A percentile compares a stretch with the other conserved stretches of the same genome.
These are phyloP conservation scores for Rhipidocladum racemiflorum DNA, from an alignment of 176 grass and related monocot species.

Conservation along the genomic window DNA sequence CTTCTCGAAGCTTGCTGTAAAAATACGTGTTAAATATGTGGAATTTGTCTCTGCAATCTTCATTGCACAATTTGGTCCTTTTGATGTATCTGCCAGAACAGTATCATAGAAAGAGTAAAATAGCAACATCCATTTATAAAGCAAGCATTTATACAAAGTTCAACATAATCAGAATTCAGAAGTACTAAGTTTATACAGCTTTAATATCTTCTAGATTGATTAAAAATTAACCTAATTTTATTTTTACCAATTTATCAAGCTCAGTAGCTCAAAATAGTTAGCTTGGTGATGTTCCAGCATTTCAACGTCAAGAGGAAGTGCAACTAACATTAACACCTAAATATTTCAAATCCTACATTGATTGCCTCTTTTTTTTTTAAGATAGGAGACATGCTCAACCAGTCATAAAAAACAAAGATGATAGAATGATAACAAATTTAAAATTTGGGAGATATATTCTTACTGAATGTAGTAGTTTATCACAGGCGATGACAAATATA, in stretches of 20 bases:
- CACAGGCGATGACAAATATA: constrained; percentile 71
- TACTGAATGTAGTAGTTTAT: constrained; percentile 91
- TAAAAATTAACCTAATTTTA: constrained; percentile 1
- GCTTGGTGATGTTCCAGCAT: neutral
- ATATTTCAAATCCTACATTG: neutral
- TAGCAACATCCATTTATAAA: neutral
- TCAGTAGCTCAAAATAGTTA: constrained; percentile 17
- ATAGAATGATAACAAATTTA: constrained; percentile 11
- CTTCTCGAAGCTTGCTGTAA: constrained; percentile 81
- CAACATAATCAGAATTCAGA: neutral
- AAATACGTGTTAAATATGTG: constrained; percentile 95
- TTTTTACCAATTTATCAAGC: constrained; percentile 7
- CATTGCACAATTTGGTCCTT: constrained; percentile 29
- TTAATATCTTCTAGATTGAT: neutral
- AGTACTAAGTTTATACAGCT: neutral
- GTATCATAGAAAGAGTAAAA: constrained; percentile 21
- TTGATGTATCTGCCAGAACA: constrained; percentile 63
- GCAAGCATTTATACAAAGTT: neutral
- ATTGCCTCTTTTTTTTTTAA: neutral
- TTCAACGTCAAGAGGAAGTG: constrained; percentile 1
- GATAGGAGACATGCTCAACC: neutral
- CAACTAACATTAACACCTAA: neutral
- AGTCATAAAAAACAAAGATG: neutral
- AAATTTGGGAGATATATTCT: constrained; percentile 30
- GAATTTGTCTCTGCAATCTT: constrained; percentile 44